phyloP scores from a whole-genome alignment of 169 alveolate genomes.

The Nephromyces sp. region DNA sequence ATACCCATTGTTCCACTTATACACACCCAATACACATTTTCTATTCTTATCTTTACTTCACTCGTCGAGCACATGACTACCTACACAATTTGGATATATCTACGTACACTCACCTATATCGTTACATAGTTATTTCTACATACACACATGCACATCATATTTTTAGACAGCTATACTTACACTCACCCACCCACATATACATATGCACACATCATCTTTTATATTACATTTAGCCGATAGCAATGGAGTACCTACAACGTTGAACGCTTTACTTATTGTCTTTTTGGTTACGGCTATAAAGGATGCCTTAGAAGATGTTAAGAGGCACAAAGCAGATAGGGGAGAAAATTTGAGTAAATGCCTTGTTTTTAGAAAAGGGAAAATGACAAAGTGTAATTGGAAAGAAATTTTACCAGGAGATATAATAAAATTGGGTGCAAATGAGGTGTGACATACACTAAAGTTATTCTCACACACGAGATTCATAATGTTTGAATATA shows the following conservation, averaged over 20 bases:
- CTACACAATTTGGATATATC: too few relatives aligned
- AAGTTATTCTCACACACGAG: not conserved
- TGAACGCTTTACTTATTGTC: slow-evolving; percentile 82
- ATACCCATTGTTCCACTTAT: not conserved
- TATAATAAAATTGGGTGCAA: slow-evolving; percentile 70
- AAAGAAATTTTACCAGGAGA: slow-evolving; percentile 81
- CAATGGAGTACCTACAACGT: slow-evolving; percentile 76
- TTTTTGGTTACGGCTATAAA: slow-evolving; percentile 77
- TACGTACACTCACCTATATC: too few relatives aligned
- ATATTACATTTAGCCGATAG: slow-evolving; percentile 43
- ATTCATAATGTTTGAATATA: not conserved
- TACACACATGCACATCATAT: too few relatives aligned
- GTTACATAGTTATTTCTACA: too few relatives aligned
- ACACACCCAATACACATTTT: not conserved
- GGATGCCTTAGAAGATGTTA: slow-evolving; percentile 83
- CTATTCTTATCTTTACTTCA: not conserved
- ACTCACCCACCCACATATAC: too few relatives aligned
- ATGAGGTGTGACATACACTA: slow-evolving; percentile 23
- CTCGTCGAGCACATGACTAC: too few relatives aligned
- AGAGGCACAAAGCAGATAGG: slow-evolving; percentile 75
- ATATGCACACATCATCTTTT: slow-evolving; percentile 48
- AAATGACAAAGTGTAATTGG: slow-evolving; percentile 49
- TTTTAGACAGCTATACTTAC: too few relatives aligned
- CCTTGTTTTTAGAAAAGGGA: slow-evolving; percentile 23
- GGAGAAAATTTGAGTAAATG: slow-evolving; percentile 70